These are phyloP conservation scores for Lipomyces spencermartinsiae DNA, from an alignment of 805 yeast genomes.

Conservation along the genomic window DNA sequence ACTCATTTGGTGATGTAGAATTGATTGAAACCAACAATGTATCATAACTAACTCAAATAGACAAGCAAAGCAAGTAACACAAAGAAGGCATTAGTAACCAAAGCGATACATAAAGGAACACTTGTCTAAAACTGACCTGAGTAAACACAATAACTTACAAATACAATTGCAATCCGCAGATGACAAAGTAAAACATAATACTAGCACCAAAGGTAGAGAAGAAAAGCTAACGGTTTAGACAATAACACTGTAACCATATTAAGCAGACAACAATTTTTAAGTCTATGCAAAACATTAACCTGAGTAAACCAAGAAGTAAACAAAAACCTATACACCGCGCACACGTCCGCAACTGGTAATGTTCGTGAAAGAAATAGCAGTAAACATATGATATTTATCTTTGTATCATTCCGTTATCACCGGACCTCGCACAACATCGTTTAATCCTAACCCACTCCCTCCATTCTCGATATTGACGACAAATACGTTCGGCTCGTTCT, in stretches of 20 bases:
- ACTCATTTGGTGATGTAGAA: too few relatives aligned
- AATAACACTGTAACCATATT: not conserved
- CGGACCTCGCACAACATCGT: not conserved
- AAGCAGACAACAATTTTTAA: not conserved
- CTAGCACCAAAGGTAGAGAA: not conserved
- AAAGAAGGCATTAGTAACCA: not conserved
- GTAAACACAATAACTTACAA: not conserved
- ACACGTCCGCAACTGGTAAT: not conserved
- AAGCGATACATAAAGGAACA: not conserved
- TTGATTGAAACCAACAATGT: not conserved
- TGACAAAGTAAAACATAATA: not conserved
- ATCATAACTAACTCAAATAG: not conserved
- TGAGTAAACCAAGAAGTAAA: not conserved
- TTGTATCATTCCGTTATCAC: not conserved
- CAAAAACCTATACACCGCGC: slow-evolving; percentile 3
- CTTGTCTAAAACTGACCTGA: not conserved
- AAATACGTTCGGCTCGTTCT: not conserved
- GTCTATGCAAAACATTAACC: not conserved
- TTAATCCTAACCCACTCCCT: not conserved
- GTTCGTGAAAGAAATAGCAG: not conserved
- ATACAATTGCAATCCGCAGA: not conserved
- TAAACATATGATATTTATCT: not conserved
- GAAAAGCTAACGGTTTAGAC: not conserved
- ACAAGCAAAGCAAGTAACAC: not conserved
- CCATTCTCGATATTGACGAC: not conserved